phyloP scores from a whole-genome alignment of 768 basidiomycete genomes.

The Psilocybe tampanensis region DNA sequence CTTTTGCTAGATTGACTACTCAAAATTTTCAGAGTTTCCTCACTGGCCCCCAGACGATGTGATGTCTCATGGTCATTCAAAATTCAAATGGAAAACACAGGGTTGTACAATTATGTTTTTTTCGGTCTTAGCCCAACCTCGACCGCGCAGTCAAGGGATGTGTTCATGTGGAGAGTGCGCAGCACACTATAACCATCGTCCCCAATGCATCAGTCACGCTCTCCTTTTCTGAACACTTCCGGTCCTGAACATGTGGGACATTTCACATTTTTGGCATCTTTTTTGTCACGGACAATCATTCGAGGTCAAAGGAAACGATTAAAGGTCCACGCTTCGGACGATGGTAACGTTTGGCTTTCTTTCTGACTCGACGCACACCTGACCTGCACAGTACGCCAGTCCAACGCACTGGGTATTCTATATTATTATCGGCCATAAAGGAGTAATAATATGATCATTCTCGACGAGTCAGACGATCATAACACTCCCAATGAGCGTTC shows the following conservation, averaged over 20 bases:
- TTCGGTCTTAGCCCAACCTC: too few relatives aligned
- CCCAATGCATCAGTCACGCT: not conserved
- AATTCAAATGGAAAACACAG: too few relatives aligned
- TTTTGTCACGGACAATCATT: not conserved
- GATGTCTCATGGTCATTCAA: too few relatives aligned
- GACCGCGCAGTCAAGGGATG: too few relatives aligned
- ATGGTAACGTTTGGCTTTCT: not conserved
- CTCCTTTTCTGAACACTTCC: not conserved
- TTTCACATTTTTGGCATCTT: not conserved
- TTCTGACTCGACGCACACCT: not conserved
- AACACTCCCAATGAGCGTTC: conserved; percentile 21
- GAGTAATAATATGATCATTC: not conserved
- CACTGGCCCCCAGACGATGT: too few relatives aligned
- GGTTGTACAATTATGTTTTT: too few relatives aligned
- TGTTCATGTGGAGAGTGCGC: too few relatives aligned
- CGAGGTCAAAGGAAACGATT: not conserved
- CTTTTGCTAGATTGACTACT: too few relatives aligned
- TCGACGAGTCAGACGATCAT: not conserved
- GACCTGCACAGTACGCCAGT: not conserved
- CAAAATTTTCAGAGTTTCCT: too few relatives aligned
- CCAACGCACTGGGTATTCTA: not conserved
- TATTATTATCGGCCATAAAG: not conserved
- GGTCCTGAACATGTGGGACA: not conserved
- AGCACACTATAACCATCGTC: not conserved
- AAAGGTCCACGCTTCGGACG: not conserved